Base-by-base conservation (phyloP, 306 rosid species). In the Cyamopsis tetragonoloba region DNA sequence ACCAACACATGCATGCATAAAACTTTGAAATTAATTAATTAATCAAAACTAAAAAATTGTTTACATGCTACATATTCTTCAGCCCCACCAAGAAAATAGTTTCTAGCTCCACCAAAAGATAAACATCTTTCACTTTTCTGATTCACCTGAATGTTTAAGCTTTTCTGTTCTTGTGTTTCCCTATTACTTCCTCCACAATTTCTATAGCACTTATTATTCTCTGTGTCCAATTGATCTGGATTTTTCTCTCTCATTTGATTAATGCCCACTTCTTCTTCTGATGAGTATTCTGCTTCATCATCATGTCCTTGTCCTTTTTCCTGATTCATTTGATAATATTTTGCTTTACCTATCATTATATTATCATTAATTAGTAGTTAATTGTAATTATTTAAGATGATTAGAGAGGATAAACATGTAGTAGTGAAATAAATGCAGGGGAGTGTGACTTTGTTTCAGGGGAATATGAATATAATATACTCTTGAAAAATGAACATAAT, bases 91-190 rank as follows among this genome's bases (percentile, higher is more conserved):
- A 11, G 81, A 66, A n/a, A 76, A 54, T 59, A 80, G 64, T 9
- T 61, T 49, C 58, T 80, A 49, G 84, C 84, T 20, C 84, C 69
- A 37, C 73, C 71, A 28, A 0, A 46, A 14, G 22, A 28, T 15
- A 42, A 12, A 60, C 3, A 18, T n/a, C 30, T 62, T n/a, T 66
- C 63, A 50, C 63, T 55, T 53, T 34, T 39, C 27, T 75, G 47
- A 55, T 28, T 26, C 24, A 13, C 23, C 42, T 27, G 0, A 14
- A 13, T 31, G 66, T 54, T 47, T 10, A 49, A 15, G 49, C 53
- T 72, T 30, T 43, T 57, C 9, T n/a, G 32, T 23, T 49, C 66
- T 41, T 30, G 43, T 35, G 51, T 31, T 48, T 63, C 55, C 30
- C 10, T 8, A 0, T 6, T 44, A 30, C 44, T 55, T 32, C 43